phyloP scores from a whole-genome alignment of 768 basidiomycete genomes.

The Tulasnella calospora region DNA sequence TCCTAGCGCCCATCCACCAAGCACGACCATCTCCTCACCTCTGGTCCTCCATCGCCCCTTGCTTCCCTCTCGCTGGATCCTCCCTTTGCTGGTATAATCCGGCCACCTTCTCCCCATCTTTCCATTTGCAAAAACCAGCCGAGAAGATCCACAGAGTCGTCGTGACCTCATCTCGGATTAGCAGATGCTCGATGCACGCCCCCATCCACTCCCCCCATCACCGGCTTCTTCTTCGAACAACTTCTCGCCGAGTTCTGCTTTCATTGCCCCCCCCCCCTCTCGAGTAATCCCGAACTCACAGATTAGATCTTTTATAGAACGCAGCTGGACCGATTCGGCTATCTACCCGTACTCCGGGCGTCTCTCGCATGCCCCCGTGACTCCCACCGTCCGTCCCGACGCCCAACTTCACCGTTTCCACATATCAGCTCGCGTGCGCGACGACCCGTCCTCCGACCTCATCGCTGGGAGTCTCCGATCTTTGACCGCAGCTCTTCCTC shows the following conservation, averaged over 20 bases:
- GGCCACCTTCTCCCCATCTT: neutral
- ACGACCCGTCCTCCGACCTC: conserved; percentile 1
- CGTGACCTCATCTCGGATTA: conserved; percentile 7
- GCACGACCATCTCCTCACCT: conserved; percentile 1
- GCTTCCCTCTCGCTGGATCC: neutral
- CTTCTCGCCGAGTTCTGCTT: neutral
- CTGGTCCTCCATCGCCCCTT: neutral
- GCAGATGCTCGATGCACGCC: neutral
- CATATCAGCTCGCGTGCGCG: conserved; percentile 2
- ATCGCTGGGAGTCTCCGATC: neutral
- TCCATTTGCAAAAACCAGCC: neutral
- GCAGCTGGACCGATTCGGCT: neutral
- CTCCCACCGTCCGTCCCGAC: conserved; percentile 3
- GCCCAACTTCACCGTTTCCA: neutral
- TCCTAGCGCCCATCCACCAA: neutral
- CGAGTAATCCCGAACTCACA: neutral
- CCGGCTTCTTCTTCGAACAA: neutral
- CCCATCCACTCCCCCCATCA: neutral
- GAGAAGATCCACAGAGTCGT: neutral
- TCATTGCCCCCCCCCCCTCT: neutral
- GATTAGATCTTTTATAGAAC: neutral
- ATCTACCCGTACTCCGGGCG: neutral
- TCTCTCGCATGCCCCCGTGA: neutral
- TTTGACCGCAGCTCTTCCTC: neutral
- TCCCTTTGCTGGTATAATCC: neutral